Conservation (phyloP, 805 yeast genomes). For the Debaryomyces maramus region DNA sequence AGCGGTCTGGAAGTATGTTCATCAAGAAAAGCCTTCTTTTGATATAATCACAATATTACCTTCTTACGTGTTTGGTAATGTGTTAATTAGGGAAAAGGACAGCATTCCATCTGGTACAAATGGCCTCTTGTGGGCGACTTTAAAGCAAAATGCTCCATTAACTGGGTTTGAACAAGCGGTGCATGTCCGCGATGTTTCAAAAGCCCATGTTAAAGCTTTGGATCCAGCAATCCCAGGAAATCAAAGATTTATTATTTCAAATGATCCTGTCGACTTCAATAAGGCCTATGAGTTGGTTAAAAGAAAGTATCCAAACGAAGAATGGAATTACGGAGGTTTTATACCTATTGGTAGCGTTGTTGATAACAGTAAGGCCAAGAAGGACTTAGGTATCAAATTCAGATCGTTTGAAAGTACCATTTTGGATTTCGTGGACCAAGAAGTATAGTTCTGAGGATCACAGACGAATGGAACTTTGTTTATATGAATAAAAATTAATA, state of each 20-base stretch:
- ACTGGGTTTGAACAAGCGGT: background rate
- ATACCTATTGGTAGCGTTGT: background rate
- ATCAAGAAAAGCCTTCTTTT: constrained; percentile 15
- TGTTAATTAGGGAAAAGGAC: background rate
- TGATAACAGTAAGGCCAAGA: background rate
- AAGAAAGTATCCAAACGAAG: constrained; percentile 11
- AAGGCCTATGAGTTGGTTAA: constrained; percentile 19
- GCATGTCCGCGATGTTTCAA: constrained; percentile 5
- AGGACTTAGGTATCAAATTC: constrained; percentile 37
- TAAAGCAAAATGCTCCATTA: background rate
- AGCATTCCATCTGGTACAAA: background rate
- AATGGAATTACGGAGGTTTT: constrained; percentile 5
- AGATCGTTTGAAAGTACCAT: constrained; percentile 39
- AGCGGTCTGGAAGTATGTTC: constrained; percentile 16
- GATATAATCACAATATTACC: constrained; percentile 19
- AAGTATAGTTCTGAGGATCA: too few relatives aligned
- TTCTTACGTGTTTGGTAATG: constrained; percentile 20
- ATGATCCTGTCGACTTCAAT: constrained; percentile 24
- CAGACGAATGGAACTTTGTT: too few relatives aligned
- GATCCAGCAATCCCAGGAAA: constrained; percentile 32
- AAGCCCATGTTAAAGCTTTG: constrained; percentile 18
- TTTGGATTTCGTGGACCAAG: constrained; percentile 41
- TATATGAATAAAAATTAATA: too few relatives aligned
- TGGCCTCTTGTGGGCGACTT: background rate
- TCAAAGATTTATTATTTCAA: constrained; percentile 28